Conservation (phyloP, 495 filamentous ascomycete genomes). For the Hyphodiscus hymeniophilus region DNA sequence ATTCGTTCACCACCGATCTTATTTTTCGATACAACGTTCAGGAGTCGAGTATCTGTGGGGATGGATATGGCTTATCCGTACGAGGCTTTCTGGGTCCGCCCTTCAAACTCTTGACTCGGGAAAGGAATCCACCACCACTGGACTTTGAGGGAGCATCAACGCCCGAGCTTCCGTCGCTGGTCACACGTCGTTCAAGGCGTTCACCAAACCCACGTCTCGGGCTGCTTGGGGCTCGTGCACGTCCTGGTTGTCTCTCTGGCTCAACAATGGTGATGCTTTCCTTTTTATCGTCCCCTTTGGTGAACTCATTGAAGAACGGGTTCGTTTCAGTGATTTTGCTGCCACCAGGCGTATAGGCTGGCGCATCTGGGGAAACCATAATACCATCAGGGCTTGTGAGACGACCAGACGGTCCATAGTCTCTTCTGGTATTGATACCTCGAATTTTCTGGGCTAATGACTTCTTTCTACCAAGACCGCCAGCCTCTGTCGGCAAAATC, state of each 20-base stretch:
- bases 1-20: too few species aligned
- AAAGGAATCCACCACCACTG: conserved; percentile 61
- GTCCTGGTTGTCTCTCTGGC: conserved; percentile 27
- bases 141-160: conserved; percentile 35
- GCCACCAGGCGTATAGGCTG: conserved; percentile 16
- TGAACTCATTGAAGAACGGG: conserved; percentile 84
- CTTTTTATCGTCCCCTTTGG: conserved; percentile 63
- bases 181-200: conserved; percentile 58
- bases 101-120: conserved; percentile 82
- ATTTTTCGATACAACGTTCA: too few species aligned
- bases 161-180: conserved; percentile 48
- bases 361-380: conserved; percentile 31
- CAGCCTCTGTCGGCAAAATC: conserved; percentile 41
- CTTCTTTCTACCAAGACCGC: conserved; percentile 83
- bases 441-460: conserved; percentile 82
- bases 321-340: conserved; percentile 46
- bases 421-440: conserved; percentile 52
- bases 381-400: conserved; percentile 41
- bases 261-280: conserved; percentile 50
- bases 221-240: conserved; percentile 47
- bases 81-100: conserved; percentile 33
- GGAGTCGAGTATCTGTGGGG: too few species aligned
- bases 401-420: conserved; percentile 42
- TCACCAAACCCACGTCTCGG: conserved; percentile 39
- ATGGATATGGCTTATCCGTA: background rate